phyloP scores from a whole-genome alignment of 495 filamentous ascomycete species.

The Podospora appendiculata region DNA sequence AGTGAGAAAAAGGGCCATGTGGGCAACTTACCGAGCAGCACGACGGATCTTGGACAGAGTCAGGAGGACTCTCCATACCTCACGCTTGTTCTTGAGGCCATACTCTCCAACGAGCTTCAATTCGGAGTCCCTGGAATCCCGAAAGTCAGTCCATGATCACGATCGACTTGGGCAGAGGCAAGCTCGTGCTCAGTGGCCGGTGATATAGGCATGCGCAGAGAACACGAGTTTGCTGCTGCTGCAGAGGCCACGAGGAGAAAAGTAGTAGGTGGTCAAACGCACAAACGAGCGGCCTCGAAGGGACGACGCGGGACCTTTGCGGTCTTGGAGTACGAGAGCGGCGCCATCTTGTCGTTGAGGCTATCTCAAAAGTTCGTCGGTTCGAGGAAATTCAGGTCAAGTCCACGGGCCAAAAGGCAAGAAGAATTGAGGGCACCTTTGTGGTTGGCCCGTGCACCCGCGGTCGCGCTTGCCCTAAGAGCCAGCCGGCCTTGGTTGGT shows the following conservation, averaged over 20 bases:
- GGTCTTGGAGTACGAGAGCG: slow-evolving; percentile 88
- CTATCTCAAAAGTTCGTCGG: slow-evolving; percentile 18
- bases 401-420: not conserved
- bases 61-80: slow-evolving; percentile 99
- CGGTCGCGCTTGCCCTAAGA: slow-evolving; percentile 21
- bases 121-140: slow-evolving; percentile 81
- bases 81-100: slow-evolving; percentile 99
- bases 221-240: slow-evolving; percentile 24
- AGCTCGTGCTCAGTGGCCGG: slow-evolving; percentile 97
- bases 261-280: slow-evolving; percentile 21
- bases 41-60: slow-evolving; percentile 99
- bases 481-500: not conserved
- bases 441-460: slow-evolving; percentile 28
- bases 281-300: slow-evolving; percentile 99
- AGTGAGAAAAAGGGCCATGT: too few species aligned
- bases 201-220: slow-evolving; percentile 31
- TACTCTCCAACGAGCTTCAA: slow-evolving; percentile 99
- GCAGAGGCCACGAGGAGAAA: slow-evolving; percentile 22
- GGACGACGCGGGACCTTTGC: slow-evolving; percentile 83
- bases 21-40: slow-evolving; percentile 83
- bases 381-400: slow-evolving; percentile 9
- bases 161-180: slow-evolving; percentile 94
- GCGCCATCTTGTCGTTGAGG: slow-evolving; percentile 42
- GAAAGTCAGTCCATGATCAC: slow-evolving; percentile 44
- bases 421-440: slow-evolving; percentile 27